These are phyloP conservation scores for Stagonosporopsis vannaccii DNA, from an alignment of 2,329 filamentous ascomycete genomes.

Conservation along the genomic window DNA sequence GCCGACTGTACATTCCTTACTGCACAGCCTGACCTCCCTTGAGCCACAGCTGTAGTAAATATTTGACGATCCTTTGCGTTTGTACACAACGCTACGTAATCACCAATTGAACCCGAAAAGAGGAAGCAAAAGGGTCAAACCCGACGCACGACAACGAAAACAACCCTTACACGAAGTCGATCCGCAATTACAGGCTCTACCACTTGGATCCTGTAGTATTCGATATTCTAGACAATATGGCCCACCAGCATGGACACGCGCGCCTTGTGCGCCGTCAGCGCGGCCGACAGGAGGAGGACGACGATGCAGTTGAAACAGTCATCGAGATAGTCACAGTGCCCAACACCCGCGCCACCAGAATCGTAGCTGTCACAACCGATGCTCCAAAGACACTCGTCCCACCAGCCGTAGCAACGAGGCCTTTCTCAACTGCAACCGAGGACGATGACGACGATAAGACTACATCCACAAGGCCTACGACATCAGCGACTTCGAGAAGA, in stretches of 20 bases:
- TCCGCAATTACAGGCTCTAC: conserved; percentile 1
- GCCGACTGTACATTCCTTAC: conserved; percentile 41
- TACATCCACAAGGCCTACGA: conserved; percentile 19
- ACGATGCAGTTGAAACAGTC: conserved; percentile 38
- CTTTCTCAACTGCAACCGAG: conserved; percentile 21
- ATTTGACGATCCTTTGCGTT: conserved; percentile 24
- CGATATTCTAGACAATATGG: conserved; percentile 23
- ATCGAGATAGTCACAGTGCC: conserved; percentile 61
- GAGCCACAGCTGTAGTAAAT: conserved; percentile 34
- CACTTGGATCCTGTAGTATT: background rate
- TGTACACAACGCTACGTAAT: conserved; percentile 36
- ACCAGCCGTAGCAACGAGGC: conserved; percentile 30
- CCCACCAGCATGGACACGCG: conserved; percentile 34
- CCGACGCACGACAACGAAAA: conserved; percentile 8
- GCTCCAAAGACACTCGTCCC: conserved; percentile 26
- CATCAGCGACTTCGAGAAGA: conserved; percentile 26
- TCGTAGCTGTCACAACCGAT: conserved; percentile 34
- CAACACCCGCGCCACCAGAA: conserved; percentile 60
- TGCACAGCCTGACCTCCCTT: conserved; percentile 32
- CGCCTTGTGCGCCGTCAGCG: conserved; percentile 44
- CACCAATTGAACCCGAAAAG: conserved; percentile 18
- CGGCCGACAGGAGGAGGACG: conserved; percentile 23
- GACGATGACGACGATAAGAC: conserved; percentile 22
- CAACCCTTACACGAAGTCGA: conserved; percentile 5
- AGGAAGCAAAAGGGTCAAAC: conserved; percentile 20